Base-by-base conservation (phyloP, 495 filamentous ascomycete genomes). In the Talaromyces proteolyticus region DNA sequence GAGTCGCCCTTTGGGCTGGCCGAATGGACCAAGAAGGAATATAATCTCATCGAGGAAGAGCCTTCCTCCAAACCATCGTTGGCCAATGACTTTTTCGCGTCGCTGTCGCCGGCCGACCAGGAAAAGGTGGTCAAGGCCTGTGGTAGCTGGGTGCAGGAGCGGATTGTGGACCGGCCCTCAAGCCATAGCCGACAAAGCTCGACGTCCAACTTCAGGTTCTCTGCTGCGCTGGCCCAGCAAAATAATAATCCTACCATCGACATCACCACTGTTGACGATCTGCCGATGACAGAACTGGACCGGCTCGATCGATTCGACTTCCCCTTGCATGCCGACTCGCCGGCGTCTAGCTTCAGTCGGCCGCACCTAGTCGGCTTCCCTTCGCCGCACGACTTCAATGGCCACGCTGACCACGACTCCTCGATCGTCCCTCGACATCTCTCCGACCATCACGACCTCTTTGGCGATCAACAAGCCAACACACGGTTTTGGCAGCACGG, bases 401-500 rank as follows among this genome's bases (percentile, higher is more conserved):
- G 53, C 47, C 71, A 75, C 47, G 71, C 67, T 6, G 59, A 72
- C 40, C 67, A 70, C 14, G 53, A 55, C 22, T 46, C 42, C 17
- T 29, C 48, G 20, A 38, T 52, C 24, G 42, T 45, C 5, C 40
- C 50, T 34, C 53, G 53, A 41, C 48, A 51, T 36, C 26, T 55
- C 18, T 45, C 51, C 1, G 71, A 75, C 50, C 71, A 75, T 44
- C 69, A 75, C 45, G 71, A 75, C 58, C 62, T 75, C 3, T 75
- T 75, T 42, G 71, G 71, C 7, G 71, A 75, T 45, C 71, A 73
- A 25, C 71, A 75, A 55, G 71, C 69, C 43, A 75, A 75, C 44
- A 75, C 69, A 12, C 65, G 71, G 16, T 75, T 75, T 55, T 75
- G 71, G 71, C 69, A 73, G 44, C 65, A 75, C 47, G 68, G 68